Evolutionary conservation across 192 early-diverging fungal species (phyloP), one percentile per base, ranked within the genome.

Genomic region (Ambispora gerdemannii): DNA sequence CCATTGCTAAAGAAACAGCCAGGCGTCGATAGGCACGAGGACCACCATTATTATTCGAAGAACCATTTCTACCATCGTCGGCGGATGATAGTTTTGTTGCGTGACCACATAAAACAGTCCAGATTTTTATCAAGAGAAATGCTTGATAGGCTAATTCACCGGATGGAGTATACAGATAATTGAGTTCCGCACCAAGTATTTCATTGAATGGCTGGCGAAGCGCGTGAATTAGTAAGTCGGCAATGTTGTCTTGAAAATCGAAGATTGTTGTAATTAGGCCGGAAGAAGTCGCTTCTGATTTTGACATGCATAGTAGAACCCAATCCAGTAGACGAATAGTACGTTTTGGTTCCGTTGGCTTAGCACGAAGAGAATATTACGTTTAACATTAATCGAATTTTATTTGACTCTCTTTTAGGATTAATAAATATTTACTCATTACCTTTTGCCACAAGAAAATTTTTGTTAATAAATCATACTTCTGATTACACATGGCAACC

Each of bases 321-420:
- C 80, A 82, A 63, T 73, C 77, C 13, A 82, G 61, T 43, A 79
- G 75, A n/a, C 78, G 68, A 25, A 78, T 47, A 28, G 73, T 77
- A 19, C 74, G 65, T 25, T 75, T 60, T 1, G 75, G 47, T 62
- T 82, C 78, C 56, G 73, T 68, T 19, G 73, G 50, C 80, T 82
- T 62, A 17, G 22, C 33, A 11, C 7, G 17, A 62, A 32, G n/a
- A n/a, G n/a, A n/a, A n/a, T n/a, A n/a, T n/a, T n/a, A n/a, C n/a
- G n/a, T n/a, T n/a, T n/a, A n/a, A n/a, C n/a, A n/a, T n/a, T n/a
- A n/a, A n/a, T n/a, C n/a, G n/a, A n/a, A n/a, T n/a, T n/a, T n/a
- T n/a, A n/a, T n/a, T n/a, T n/a, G n/a, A n/a, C n/a, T n/a, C 15
- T 43, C 38, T 43, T 15, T 15, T 15, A 43, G 15, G 38, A 10